Evolutionary conservation across 2,329 filamentous ascomycete species (phyloP).

Genomic region (Colletotrichum salicis): DNA sequence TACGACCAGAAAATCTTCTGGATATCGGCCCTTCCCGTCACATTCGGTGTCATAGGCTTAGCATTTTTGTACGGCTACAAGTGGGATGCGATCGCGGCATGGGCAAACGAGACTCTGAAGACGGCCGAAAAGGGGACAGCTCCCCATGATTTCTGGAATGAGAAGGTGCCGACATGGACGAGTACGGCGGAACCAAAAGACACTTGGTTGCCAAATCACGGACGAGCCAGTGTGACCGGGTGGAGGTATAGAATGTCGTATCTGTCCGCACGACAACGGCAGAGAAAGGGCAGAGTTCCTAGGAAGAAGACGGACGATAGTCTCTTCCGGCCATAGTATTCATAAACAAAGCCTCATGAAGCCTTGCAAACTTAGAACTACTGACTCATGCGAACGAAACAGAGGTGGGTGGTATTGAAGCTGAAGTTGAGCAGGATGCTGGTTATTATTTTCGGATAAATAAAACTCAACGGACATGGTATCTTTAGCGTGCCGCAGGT

Average conservation of each 20-base stretch:
- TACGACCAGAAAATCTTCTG: constrained; percentile 53
- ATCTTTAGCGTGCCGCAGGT: not conserved
- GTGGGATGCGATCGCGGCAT: constrained; percentile 25
- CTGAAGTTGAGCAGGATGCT: not conserved
- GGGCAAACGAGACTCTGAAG: not conserved
- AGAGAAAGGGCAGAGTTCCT: not conserved
- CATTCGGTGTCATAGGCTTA: constrained; percentile 42
- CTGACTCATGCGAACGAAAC: too few relatives aligned
- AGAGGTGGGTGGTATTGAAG: not conserved
- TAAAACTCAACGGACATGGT: not conserved
- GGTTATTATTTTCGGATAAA: not conserved
- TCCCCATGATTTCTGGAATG: not conserved
- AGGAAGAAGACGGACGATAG: constrained; percentile 14
- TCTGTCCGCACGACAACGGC: not conserved
- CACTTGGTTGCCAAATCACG: not conserved
- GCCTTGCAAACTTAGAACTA: not conserved
- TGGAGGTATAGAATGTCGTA: constrained; percentile 10
- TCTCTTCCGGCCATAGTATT: constrained; percentile 11
- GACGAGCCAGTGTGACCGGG: not conserved
- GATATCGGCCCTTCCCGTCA: constrained; percentile 52
- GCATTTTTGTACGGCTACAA: constrained; percentile 40
- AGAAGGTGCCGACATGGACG: not conserved
- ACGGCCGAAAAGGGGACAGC: not conserved
- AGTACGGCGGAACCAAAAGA: not conserved
- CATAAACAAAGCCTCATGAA: too few relatives aligned